phyloP scores from a whole-genome alignment of 495 filamentous ascomycete species.

The Aspergillus haitiensis region DNA sequence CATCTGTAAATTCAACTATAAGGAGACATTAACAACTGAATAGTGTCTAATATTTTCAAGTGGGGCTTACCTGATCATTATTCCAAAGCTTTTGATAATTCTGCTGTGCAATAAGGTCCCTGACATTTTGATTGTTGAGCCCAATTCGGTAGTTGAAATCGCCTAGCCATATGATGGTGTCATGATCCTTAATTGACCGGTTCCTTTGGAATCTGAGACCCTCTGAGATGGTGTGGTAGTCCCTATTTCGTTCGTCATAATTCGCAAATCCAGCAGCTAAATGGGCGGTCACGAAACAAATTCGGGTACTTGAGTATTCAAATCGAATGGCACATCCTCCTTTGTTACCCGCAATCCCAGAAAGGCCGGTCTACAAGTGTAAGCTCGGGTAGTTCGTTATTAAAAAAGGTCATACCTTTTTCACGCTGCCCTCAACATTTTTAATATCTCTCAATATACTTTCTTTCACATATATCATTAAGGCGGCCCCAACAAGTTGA shows the following conservation, averaged over 20 bases:
- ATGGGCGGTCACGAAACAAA: slow-evolving; percentile 97
- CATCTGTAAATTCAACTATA: slow-evolving; percentile 92
- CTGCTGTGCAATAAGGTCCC: slow-evolving; percentile 64
- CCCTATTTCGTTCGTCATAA: slow-evolving; percentile 91
- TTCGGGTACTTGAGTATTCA: slow-evolving; percentile 87
- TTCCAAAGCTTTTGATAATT: slow-evolving; percentile 81
- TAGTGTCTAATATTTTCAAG: neutral
- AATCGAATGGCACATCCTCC: slow-evolving; percentile 95
- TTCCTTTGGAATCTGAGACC: slow-evolving; percentile 90
- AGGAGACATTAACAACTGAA: slow-evolving; percentile 11
- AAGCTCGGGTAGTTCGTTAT: slow-evolving; percentile 16
- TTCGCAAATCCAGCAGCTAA: slow-evolving; percentile 96
- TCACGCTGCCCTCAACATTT: slow-evolving; percentile 92
- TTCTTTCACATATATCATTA: slow-evolving; percentile 85
- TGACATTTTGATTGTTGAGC: slow-evolving; percentile 73
- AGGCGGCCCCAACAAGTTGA: slow-evolving; percentile 89
- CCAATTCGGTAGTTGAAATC: slow-evolving; percentile 99
- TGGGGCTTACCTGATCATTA: slow-evolving; percentile 75
- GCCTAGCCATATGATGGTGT: slow-evolving; percentile 94
- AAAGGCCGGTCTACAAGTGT: slow-evolving; percentile 74
- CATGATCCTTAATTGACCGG: slow-evolving; percentile 85
- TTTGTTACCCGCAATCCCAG: slow-evolving; percentile 97
- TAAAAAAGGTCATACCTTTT: slow-evolving; percentile 59
- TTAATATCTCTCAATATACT: slow-evolving; percentile 78
- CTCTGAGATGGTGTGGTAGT: slow-evolving; percentile 85